phyloP scores from a whole-genome alignment of 495 filamentous ascomycete species.

The Monascus purpureus region DNA sequence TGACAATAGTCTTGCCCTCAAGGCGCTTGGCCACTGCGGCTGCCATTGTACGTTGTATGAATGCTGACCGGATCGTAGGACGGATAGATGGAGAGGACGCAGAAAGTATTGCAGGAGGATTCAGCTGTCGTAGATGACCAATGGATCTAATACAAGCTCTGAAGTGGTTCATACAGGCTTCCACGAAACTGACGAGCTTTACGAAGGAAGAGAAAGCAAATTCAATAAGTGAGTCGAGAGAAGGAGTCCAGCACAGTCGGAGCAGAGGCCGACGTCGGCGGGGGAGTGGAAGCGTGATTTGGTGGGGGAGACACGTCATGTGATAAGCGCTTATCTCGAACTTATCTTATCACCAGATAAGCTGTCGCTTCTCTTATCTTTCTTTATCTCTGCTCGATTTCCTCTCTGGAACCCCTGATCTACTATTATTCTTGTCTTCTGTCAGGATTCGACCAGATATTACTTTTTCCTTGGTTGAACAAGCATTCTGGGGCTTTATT shows the following conservation, averaged over 20 bases:
- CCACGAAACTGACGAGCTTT: too few relatives aligned
- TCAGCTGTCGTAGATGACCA: constrained; percentile 11
- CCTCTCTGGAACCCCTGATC: too few relatives aligned
- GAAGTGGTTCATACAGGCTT: constrained; percentile 17
- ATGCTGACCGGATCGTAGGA: constrained; percentile 10
- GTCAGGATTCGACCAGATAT: too few relatives aligned
- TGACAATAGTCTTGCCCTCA: constrained; percentile 80
- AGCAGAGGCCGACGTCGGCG: neutral
- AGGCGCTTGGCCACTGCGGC: constrained; percentile 73
- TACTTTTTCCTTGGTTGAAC: too few relatives aligned
- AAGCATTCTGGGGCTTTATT: too few relatives aligned
- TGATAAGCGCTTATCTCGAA: constrained; percentile 1
- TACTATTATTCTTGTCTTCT: too few relatives aligned
- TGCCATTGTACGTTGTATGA: constrained; percentile 46
- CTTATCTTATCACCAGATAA: neutral
- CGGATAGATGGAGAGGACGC: constrained; percentile 9
- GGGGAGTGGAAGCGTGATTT: neutral
- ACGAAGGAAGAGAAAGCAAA: too few relatives aligned
- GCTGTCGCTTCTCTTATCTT: constrained; percentile 1
- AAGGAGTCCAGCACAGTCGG: too few relatives aligned
- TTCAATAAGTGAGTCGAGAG: too few relatives aligned
- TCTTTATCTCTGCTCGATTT: too few relatives aligned
- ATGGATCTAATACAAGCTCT: constrained; percentile 15
- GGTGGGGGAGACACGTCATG: neutral
- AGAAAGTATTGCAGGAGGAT: constrained; percentile 7